These are phyloP conservation scores for Coccomyxa sp. DNA, from an alignment of 139 green algal species.

Conservation along the genomic window DNA sequence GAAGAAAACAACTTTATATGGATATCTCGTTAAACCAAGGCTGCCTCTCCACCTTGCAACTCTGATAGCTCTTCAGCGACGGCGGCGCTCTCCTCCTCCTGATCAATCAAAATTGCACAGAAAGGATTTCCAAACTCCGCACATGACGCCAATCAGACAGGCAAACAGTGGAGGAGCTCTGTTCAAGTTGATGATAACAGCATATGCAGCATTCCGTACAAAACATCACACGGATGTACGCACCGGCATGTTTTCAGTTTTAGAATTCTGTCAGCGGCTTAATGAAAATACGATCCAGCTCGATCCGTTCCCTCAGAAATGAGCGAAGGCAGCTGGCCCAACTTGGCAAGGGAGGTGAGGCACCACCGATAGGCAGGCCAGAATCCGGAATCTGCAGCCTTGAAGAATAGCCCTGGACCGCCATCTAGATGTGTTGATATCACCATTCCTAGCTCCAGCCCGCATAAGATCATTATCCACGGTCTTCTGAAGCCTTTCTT, in stretches of 20 bases:
- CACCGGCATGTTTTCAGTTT: too few relatives aligned
- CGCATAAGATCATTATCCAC: too few relatives aligned
- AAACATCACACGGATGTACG: constrained; percentile 69
- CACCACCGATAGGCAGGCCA: too few relatives aligned
- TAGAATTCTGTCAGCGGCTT: constrained; percentile 82
- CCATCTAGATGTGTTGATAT: too few relatives aligned
- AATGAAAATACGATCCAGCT: constrained; percentile 40
- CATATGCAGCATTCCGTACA: constrained; percentile 76
- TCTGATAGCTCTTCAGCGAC: constrained; percentile 30
- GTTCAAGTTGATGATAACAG: constrained; percentile 57
- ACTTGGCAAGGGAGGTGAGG: too few relatives aligned
- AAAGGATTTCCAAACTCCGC: background rate
- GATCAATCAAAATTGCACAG: background rate
- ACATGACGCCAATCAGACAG: background rate
- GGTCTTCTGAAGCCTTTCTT: too few relatives aligned
- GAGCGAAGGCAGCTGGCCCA: too few relatives aligned
- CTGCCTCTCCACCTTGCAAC: constrained; percentile 23
- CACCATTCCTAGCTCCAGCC: too few relatives aligned
- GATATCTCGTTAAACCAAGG: background rate
- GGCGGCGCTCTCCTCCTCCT: constrained; percentile 17
- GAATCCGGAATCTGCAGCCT: too few relatives aligned
- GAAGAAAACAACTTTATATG: too few relatives aligned
- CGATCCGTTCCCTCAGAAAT: too few relatives aligned
- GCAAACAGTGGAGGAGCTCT: constrained; percentile 1
- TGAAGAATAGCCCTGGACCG: too few relatives aligned